Conservation (phyloP, 805 yeast species). For the Sungouiozyma ichnusensis region DNA sequence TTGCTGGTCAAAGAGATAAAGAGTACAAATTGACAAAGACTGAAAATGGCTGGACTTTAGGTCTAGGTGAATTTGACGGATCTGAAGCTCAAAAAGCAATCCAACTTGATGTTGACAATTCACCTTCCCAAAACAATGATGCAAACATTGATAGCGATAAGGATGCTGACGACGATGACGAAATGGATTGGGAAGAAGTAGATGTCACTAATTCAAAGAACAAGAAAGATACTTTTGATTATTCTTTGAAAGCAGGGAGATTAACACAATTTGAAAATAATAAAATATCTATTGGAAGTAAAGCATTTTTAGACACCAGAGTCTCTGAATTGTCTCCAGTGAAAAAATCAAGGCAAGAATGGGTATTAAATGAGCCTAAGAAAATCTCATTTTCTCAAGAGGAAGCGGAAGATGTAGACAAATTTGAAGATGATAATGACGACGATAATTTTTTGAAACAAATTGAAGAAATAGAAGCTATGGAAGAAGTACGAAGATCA, state of each 20-base stretch:
- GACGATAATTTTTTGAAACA: conserved; percentile 19
- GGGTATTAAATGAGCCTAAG: neutral
- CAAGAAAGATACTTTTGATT: conserved; percentile 24
- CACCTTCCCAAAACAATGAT: conserved; percentile 8
- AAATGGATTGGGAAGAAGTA: conserved; percentile 66
- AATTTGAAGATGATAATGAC: conserved; percentile 12
- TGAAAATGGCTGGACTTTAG: conserved; percentile 76
- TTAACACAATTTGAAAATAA: conserved; percentile 23
- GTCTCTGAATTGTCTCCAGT: conserved; percentile 14
- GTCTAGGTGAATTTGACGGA: conserved; percentile 41
- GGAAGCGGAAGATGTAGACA: conserved; percentile 1
- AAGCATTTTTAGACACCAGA: conserved; percentile 24
- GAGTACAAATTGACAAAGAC: conserved; percentile 66
- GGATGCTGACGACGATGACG: conserved; percentile 29
- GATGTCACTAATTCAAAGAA: conserved; percentile 26
- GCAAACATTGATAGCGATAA: conserved; percentile 15
- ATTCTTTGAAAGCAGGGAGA: conserved; percentile 35
- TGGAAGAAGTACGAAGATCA: conserved; percentile 29
- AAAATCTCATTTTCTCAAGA: conserved; percentile 1
- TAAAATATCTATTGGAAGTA: conserved; percentile 16
- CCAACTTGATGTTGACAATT: conserved; percentile 33
- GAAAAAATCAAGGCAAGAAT: conserved; percentile 6
- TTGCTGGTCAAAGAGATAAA: conserved; percentile 75
- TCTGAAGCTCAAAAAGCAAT: conserved; percentile 38
- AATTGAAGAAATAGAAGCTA: conserved; percentile 28